Base-by-base conservation (phyloP, 306 rosid genomes). In the Geum urbanum region DNA sequence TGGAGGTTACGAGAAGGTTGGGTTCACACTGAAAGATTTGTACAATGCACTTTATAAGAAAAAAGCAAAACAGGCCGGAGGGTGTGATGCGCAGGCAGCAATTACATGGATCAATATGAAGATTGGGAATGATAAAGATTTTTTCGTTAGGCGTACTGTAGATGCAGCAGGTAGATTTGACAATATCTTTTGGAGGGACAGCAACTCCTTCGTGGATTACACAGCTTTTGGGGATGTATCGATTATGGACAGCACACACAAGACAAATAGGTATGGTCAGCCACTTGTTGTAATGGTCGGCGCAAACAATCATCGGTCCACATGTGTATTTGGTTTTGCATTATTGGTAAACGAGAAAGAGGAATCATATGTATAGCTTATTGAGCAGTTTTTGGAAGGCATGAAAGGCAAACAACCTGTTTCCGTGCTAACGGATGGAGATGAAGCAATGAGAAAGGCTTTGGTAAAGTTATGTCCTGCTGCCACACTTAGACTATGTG, bases 1-100 rank as follows among this genome's bases (percentile, higher is more conserved):
- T 0, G 1, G 5, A 1, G 11, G 22, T 6, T 1, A 8, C 0
- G 10, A n/a, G 0, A 3, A 2, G 6, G 10, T 51, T 2, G 11
- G 24, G 0, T n/a, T n/a, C 56, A 51, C 22, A 0, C 7, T n/a
- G 1, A 51, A n/a, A 10, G 56, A 51, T 4, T 4, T 51, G 11
- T 51, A 51, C 56, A 51, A 51, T 22, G 18, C 16, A 22, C 0
- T 51, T 2, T 4, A 7, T 8, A 1, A 8, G 22, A 51, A 1
- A 11, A 51, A 4, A 19, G 18, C 6, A 0, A 6, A 9, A 8
- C 6, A 51, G 11, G 1, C 5, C 4, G 13, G 3, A 3, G 49
- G n/a, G n/a, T n/a, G 49, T 2, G 49, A 45, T 45, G 49, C 49
- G 11, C 49, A 10, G 1, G 49, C 13, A 2, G 49, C 13, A 9